Evolutionary conservation across 208 protist species (phyloP), one percentile per base, ranked within the genome.

Genomic region (Angomonas deanei): DNA sequence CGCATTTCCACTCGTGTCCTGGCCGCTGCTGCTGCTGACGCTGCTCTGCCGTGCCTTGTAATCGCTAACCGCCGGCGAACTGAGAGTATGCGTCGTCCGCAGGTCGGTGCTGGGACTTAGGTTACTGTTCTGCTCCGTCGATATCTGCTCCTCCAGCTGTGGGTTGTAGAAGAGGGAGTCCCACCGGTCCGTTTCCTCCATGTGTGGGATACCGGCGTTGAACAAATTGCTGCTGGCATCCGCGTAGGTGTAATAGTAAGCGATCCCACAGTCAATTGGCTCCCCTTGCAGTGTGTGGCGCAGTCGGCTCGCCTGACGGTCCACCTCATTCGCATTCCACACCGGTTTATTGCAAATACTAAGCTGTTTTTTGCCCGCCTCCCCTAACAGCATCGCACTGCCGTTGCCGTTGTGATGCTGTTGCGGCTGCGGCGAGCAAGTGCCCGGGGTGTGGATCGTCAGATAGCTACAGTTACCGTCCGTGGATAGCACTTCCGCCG

Each of bases 191-290:
- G 68, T 55, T 46, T 88, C 82, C 39, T 57, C 56, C 48, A 59
- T 55, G 10, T 58, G 72, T 26, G 68, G 74, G 27, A 88, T 72
- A 13, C 70, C 80, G 2, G 74, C 72, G 62, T 88, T 83, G 72
- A 73, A 88, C 33, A 88, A 65, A 32, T 72, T 57, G 19, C 75
- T 78, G 19, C 68, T 72, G 33, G 74, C 67, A 61, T 88, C 68
- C 64, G 66, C 78, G 69, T 74, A 84, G 56, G 69, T 70, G 70
- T 88, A 87, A 60, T 83, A 87, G 64, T 73, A 80, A 0, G 64
- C 66, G 27, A 80, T 70, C 15, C 74, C 77, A 50, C 68, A 77
- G 17, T 61, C 67, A 66, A 84, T 74, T 15, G 70, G 62, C 11
- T 66, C 64, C 2, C 67, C 64, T 21, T 74, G 68, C 26, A 84